Percentiles rank a stretch among this genome's conserved stretches.
Conservation (phyloP, 2,329 filamentous ascomycete genomes). For the Knufia fluminis region DNA sequence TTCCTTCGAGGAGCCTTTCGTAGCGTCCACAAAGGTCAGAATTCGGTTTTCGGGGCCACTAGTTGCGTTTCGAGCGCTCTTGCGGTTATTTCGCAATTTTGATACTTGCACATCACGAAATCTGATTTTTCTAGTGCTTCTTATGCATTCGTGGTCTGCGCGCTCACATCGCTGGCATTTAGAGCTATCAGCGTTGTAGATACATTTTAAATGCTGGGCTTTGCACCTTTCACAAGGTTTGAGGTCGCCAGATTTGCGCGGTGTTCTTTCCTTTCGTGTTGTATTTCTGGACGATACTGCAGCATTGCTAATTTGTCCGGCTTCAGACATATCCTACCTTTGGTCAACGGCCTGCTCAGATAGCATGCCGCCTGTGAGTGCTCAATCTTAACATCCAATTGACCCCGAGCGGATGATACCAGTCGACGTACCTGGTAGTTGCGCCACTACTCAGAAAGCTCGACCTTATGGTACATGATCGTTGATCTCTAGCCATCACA, state of each 20-base stretch:
- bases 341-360: too few species aligned
- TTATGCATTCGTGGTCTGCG: not conserved
- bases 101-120: slow-evolving; percentile 7
- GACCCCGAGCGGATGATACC: too few species aligned
- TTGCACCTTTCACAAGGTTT: slow-evolving; percentile 6
- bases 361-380: too few species aligned
- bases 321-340: slow-evolving; percentile 1
- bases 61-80: not conserved
- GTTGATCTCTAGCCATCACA: too few species aligned
- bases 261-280: not conserved
- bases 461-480: too few species aligned
- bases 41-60: not conserved
- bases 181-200: not conserved
- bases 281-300: not conserved
- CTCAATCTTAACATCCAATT: too few species aligned
- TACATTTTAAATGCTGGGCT: slow-evolving; percentile 6
- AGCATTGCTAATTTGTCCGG: not conserved
- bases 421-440: too few species aligned
- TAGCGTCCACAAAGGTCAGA: not conserved
- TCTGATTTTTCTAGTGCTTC: slow-evolving; percentile 6
- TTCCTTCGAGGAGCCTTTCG: not conserved
- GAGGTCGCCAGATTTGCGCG: not conserved
- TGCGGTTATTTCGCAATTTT: slow-evolving; percentile 2
- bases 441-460: too few species aligned
- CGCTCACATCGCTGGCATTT: slow-evolving; percentile 1